Conservation (phyloP, 1,139 yeast species). For the Hemisphaericaspora subhashii region DNA sequence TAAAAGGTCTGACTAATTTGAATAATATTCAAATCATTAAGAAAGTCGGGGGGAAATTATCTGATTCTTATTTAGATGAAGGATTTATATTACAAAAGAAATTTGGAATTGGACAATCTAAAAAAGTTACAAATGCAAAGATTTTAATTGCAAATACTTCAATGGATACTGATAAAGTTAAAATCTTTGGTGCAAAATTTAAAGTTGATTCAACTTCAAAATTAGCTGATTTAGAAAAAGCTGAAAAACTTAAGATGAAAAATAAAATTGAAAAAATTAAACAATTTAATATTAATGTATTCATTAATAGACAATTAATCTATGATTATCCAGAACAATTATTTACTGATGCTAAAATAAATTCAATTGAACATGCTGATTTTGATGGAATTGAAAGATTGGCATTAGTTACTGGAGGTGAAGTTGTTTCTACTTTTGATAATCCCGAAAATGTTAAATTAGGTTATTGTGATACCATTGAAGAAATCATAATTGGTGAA, state of each 20-base stretch:
- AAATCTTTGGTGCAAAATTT: constrained; percentile 96
- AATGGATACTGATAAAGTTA: constrained; percentile 96
- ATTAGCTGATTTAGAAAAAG: constrained; percentile 92
- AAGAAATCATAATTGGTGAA: constrained; percentile 92
- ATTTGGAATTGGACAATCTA: constrained; percentile 94
- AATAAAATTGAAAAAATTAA: constrained; percentile 83
- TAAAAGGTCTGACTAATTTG: constrained; percentile 91
- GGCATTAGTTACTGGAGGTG: constrained; percentile 97
- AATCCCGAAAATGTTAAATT: constrained; percentile 81
- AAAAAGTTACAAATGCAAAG: constrained; percentile 76
- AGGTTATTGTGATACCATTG: constrained; percentile 87
- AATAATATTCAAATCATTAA: constrained; percentile 94
- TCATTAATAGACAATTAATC: constrained; percentile 92
- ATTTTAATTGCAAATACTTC: constrained; percentile 94
- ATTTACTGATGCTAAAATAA: constrained; percentile 82
- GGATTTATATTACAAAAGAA: constrained; percentile 90
- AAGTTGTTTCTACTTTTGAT: constrained; percentile 95
- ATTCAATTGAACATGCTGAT: constrained; percentile 97
- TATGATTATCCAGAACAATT: constrained; percentile 98
- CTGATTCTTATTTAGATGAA: constrained; percentile 93
- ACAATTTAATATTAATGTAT: constrained; percentile 80
- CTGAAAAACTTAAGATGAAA: constrained; percentile 93
- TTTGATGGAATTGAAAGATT: constrained; percentile 97
- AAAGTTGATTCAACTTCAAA: constrained; percentile 94
- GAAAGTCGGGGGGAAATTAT: constrained; percentile 87